Evolutionary conservation across 192 early-diverging fungal genomes (phyloP).

Genomic region (Coemansia reversa): DNA sequence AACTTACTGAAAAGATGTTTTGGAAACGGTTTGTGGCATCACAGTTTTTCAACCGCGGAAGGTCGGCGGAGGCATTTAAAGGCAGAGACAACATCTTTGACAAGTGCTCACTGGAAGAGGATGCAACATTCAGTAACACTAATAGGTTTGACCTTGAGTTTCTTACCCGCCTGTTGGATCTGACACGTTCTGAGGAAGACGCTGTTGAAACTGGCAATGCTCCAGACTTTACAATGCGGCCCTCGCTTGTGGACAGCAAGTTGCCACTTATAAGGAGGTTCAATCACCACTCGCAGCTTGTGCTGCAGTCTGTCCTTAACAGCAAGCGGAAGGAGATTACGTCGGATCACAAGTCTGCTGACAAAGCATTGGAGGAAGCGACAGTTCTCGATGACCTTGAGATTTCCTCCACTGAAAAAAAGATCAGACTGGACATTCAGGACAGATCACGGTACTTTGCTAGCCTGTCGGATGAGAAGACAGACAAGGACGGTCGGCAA

Average conservation of each 20-base stretch:
- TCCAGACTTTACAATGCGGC: constrained; percentile 80
- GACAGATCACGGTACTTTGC: constrained; percentile 77
- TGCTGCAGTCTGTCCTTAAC: constrained; percentile 58
- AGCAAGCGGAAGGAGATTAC: constrained; percentile 27
- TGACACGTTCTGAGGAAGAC: constrained; percentile 79
- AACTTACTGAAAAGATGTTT: constrained; percentile 72
- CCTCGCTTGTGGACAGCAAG: constrained; percentile 64
- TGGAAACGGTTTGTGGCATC: constrained; percentile 85
- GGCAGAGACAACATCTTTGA: constrained; percentile 74
- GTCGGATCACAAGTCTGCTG: constrained; percentile 2
- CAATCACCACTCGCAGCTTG: constrained; percentile 84
- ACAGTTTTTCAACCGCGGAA: constrained; percentile 81
- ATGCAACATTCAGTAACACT: constrained; percentile 54
- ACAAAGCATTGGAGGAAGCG: constrained; percentile 57
- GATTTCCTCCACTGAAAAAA: constrained; percentile 47
- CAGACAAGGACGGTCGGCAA: background rate
- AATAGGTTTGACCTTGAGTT: constrained; percentile 58
- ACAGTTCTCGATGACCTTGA: constrained; percentile 73
- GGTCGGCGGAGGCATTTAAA: constrained; percentile 54
- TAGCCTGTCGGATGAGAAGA: constrained; percentile 59
- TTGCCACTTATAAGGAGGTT: constrained; percentile 78
- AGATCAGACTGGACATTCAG: constrained; percentile 67
- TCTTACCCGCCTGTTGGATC: constrained; percentile 70
- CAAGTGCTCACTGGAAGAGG: constrained; percentile 74
- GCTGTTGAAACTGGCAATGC: constrained; percentile 73